phyloP scores from a whole-genome alignment of 306 rosid species.

The Trifolium repens region DNA sequence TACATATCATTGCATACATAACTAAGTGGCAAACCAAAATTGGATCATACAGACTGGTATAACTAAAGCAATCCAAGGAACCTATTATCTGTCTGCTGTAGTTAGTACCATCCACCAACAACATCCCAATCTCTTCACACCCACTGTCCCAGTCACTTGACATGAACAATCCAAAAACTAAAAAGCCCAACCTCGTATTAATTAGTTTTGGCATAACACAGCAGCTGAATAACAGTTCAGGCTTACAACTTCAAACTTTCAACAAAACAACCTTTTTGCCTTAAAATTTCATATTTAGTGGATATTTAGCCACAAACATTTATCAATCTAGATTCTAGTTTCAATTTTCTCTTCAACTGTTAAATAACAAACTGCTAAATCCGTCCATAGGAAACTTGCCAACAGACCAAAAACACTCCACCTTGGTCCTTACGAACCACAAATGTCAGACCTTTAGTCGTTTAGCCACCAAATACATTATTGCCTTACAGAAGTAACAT shows the following conservation, averaged over 20 bases:
- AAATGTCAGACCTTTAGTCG: neutral
- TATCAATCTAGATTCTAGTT: neutral
- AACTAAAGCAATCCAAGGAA: slow-evolving; percentile 20
- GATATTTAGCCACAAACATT: neutral
- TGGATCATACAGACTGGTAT: slow-evolving; percentile 12
- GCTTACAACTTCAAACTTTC: slow-evolving; percentile 8
- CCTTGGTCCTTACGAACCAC: neutral
- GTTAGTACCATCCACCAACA: neutral
- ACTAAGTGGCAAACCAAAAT: neutral
- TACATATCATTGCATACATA: neutral
- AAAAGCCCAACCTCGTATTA: neutral
- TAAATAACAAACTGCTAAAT: neutral
- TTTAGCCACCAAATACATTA: neutral
- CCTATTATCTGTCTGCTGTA: slow-evolving; percentile 3
- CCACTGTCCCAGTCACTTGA: neutral
- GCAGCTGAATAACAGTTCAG: neutral
- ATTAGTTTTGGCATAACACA: neutral
- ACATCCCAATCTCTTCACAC: neutral
- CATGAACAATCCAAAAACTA: neutral
- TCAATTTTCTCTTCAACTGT: slow-evolving; percentile 10
- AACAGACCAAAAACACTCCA: neutral
- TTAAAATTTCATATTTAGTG: slow-evolving; percentile 13
- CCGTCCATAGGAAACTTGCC: neutral
- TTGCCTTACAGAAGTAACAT: neutral
- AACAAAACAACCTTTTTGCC: slow-evolving; percentile 7